phyloP scores from a whole-genome alignment of 139 green algal species.

The Auxenochlorella pyrenoidosa region DNA sequence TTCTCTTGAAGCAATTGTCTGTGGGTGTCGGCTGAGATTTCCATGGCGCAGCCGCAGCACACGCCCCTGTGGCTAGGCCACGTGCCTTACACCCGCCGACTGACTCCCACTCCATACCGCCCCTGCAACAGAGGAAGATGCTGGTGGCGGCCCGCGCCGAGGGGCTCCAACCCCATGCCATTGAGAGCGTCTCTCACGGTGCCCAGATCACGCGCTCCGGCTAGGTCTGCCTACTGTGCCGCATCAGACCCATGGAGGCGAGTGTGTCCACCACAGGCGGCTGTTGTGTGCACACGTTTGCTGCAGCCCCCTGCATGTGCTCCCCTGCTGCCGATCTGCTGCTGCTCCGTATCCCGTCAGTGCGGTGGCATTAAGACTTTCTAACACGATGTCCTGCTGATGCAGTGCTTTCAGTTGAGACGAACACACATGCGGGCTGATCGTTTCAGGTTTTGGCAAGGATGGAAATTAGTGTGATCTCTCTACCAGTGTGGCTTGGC shows the following conservation, averaged over 20 bases:
- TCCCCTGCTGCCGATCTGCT: no score
- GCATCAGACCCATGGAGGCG: background rate
- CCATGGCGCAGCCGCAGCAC: background rate
- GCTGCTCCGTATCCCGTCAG: background rate
- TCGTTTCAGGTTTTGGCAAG: background rate
- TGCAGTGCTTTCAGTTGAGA: background rate
- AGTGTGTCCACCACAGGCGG: background rate
- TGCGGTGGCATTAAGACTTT: background rate
- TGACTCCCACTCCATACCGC: no score
- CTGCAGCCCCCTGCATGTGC: no score
- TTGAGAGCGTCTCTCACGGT: background rate
- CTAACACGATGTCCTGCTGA: background rate
- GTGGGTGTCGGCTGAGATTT: background rate
- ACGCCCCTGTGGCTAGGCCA: background rate
- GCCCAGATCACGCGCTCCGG: background rate
- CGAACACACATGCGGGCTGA: background rate
- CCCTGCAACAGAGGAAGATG: background rate
- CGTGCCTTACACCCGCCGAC: no score
- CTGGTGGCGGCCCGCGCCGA: background rate
- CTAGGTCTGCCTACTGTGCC: background rate
- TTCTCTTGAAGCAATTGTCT: background rate
- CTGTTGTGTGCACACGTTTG: no score
- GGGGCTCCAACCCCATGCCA: background rate
- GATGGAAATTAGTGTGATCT: background rate
- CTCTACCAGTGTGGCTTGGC: no score